Evolutionary conservation across 2,329 filamentous ascomycete species (phyloP), one percentile per base, ranked within the genome.

Genomic region (Cucurbitaria berberidis): DNA sequence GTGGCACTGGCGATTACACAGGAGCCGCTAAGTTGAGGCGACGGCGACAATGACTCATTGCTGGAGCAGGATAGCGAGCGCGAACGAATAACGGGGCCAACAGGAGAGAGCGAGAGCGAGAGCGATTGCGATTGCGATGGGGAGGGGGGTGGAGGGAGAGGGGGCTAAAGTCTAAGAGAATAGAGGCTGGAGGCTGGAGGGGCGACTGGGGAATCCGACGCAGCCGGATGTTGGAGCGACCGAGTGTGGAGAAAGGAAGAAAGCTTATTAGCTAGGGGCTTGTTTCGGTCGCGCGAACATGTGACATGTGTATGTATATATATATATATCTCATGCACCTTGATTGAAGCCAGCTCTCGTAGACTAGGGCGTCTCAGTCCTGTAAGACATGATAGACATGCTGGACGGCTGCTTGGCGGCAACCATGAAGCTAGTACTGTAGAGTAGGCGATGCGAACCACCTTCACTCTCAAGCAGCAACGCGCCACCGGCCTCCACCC

Each of bases 211-310:
- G n/a, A 27, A 22, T 18, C 46, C 49, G 52, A 36, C 18, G 27
- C 41, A 27, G 16, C 34, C 34, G 32, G 35, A 24, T 34, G 41
- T 42, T 11, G 24, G 45, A 16, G 35, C 40, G 41, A 53, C 61
- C 61, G 47, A 63, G 54, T n/a, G n/a, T n/a, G n/a, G n/a, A n/a
- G n/a, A n/a, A n/a, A n/a, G n/a, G n/a, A n/a, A n/a, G n/a, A 63
- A 60, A 60, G 64, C 60, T 65, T 69, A 65, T 65, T 69, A 65
- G 58, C 58, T 11, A 58, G 68, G n/a, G 53, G 66, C 67, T 70
- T 70, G 57, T 60, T 55, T 50, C 15, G 21, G 13, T 15, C 19
- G 47, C 40, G 35, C 45, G 51, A 40, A 45, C 48, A 50, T 39
- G 48, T 43, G 48, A 47, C 29, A 29, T 29, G 27, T n/a, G 26